A percentile compares a stretch with the other conserved stretches of the same genome.
Conservation (phyloP, 192 early-diverging fungal genomes). For the Rhizoclosmatium sp. region DNA sequence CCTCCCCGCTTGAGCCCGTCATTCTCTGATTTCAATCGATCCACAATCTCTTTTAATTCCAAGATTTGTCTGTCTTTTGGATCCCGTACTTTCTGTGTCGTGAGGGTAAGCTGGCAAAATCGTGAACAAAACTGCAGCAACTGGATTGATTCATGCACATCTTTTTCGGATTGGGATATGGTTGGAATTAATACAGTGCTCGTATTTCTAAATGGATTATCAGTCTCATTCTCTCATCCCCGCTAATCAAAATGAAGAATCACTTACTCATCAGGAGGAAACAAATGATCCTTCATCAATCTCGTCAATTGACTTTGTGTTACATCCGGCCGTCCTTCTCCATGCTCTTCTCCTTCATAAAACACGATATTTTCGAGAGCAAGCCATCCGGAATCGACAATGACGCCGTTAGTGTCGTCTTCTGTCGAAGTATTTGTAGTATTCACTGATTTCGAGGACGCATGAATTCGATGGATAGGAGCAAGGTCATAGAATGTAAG, state of each 20-base stretch:
- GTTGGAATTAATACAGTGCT: background rate
- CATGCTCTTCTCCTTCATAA: background rate
- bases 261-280: background rate
- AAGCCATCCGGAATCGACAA: conserved; percentile 14
- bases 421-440: too few relatives aligned
- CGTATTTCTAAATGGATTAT: conserved; percentile 2
- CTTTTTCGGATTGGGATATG: conserved; percentile 14
- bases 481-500: conserved; percentile 12
- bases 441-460: background rate
- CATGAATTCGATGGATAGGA: background rate
- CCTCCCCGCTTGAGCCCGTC: conserved; percentile 7
- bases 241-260: background rate
- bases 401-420: background rate
- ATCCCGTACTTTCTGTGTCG: too few relatives aligned
- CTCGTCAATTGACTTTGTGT: conserved; percentile 2
- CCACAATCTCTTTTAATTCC: conserved; percentile 9
- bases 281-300: conserved; percentile 13
- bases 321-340: background rate
- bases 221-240: background rate
- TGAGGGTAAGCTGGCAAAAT: too few relatives aligned
- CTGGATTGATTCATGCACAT: conserved; percentile 4
- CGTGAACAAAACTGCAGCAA: conserved; percentile 3
- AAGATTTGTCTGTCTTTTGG: too few relatives aligned
- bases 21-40: conserved; percentile 25
- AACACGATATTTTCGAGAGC: conserved; percentile 13